phyloP scores from a whole-genome alignment of 2,329 filamentous ascomycete species.

The Fusarium sambucinum region DNA sequence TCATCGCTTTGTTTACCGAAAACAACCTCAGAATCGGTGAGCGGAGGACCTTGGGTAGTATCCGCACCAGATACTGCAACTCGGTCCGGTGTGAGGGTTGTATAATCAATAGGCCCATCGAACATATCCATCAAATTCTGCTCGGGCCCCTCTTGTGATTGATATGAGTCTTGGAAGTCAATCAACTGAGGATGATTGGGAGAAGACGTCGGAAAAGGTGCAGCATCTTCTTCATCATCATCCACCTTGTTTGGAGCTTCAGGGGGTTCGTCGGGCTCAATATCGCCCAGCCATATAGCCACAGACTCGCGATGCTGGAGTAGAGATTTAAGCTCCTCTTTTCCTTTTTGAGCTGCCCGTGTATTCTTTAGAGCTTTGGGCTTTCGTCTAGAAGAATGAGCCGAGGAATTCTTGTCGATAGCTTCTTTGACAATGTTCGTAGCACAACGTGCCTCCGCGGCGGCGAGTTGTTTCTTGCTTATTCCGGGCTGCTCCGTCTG shows the following conservation, averaged over 20 bases:
- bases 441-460: not conserved
- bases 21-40: conserved; percentile 5
- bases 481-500: not conserved
- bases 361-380: not conserved
- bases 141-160: not conserved
- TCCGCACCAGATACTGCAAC: not conserved
- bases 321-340: not conserved
- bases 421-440: not conserved
- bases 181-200: not conserved
- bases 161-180: not conserved
- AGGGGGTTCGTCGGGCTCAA: not conserved
- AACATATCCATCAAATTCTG: conserved; percentile 34
- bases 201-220: too few relatives aligned
- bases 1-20: conserved; percentile 27
- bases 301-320: conserved; percentile 3
- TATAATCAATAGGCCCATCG: conserved; percentile 22
- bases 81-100: conserved; percentile 31
- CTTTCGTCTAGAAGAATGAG: not conserved
- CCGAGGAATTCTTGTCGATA: not conserved
- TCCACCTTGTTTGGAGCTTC: not conserved
- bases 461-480: not conserved
- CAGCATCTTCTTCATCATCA: too few relatives aligned
- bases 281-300: conserved; percentile 13
- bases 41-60: not conserved
- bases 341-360: not conserved